A percentile compares a stretch with the other conserved stretches of the same genome.
Evolutionary conservation across 805 yeast genomes (phyloP).

Genomic region (Lipomyces yamadae): DNA sequence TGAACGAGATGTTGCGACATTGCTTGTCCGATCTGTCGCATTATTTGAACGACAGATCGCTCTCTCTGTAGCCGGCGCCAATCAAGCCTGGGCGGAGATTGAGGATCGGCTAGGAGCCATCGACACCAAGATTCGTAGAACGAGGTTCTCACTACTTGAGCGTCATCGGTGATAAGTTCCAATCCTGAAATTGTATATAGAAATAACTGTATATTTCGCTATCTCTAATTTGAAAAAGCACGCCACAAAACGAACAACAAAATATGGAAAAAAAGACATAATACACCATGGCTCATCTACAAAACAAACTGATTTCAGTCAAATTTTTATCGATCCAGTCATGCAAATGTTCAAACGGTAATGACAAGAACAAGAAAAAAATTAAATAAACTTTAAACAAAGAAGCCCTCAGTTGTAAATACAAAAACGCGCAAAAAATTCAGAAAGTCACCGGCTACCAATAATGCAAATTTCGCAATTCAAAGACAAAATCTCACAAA

Average conservation of each 20-base stretch:
- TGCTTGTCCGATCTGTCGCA: conserved; percentile 17
- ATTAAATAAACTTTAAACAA: conserved; percentile 2
- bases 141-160: background rate
- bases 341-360: background rate
- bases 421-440: background rate
- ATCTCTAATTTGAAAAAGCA: background rate
- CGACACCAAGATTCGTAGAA: conserved; percentile 12
- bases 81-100: conserved; percentile 29
- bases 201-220: background rate
- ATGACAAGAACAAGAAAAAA: background rate
- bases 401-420: conserved; percentile 4
- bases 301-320: background rate
- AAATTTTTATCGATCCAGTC: background rate
- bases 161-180: background rate
- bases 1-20: conserved; percentile 6
- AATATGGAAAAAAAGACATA: conserved; percentile 11
- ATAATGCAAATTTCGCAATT: conserved; percentile 1
- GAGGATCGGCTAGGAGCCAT: conserved; percentile 25
- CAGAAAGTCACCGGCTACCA: conserved; percentile 7
- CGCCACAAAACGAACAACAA: conserved; percentile 4
- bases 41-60: conserved; percentile 26
- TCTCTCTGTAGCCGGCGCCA: conserved; percentile 24
- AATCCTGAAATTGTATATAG: background rate
- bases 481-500: conserved; percentile 3
- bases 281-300: background rate